Evolutionary conservation across 495 filamentous ascomycete species (phyloP).

Genomic region (Penicillium canescens): DNA sequence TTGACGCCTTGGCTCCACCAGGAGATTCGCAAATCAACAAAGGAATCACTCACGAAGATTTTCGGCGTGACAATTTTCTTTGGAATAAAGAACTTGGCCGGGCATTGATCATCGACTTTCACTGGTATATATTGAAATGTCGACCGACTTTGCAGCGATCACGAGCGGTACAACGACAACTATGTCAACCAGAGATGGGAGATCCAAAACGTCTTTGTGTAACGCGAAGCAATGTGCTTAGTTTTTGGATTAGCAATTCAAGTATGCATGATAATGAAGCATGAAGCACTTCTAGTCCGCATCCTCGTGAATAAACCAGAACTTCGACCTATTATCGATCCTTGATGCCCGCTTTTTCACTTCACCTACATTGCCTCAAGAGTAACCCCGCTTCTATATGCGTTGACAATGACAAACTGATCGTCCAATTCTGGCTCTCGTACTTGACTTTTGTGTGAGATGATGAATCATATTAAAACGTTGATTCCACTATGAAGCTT

Average conservation of each 20-base stretch:
- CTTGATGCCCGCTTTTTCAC: background rate
- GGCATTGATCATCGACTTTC: conserved; percentile 36
- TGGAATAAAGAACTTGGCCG: conserved; percentile 30
- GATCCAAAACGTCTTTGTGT: conserved; percentile 13
- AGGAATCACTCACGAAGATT: conserved; percentile 23
- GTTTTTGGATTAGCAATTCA: conserved; percentile 6
- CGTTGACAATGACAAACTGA: background rate
- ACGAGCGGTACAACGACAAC: conserved; percentile 9
- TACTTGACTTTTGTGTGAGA: conserved; percentile 7
- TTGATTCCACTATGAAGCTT: conserved; percentile 7
- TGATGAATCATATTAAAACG: conserved; percentile 5
- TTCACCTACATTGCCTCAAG: too few relatives aligned
- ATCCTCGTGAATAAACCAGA: conserved; percentile 2
- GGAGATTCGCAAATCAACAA: conserved; percentile 16
- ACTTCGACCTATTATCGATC: conserved; percentile 4
- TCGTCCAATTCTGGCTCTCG: conserved; percentile 6
- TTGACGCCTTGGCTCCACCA: conserved; percentile 7
- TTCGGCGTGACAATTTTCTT: conserved; percentile 28
- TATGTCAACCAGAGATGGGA: conserved; percentile 7
- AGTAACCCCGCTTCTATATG: background rate
- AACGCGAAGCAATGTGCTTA: background rate
- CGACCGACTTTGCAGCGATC: conserved; percentile 8
- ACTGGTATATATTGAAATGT: conserved; percentile 20
- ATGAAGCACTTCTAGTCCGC: conserved; percentile 1
- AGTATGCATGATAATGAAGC: conserved; percentile 8